These are phyloP conservation scores for Oryza brachyantha DNA, from an alignment of 176 grass and related monocot species.

Conservation along the genomic window DNA sequence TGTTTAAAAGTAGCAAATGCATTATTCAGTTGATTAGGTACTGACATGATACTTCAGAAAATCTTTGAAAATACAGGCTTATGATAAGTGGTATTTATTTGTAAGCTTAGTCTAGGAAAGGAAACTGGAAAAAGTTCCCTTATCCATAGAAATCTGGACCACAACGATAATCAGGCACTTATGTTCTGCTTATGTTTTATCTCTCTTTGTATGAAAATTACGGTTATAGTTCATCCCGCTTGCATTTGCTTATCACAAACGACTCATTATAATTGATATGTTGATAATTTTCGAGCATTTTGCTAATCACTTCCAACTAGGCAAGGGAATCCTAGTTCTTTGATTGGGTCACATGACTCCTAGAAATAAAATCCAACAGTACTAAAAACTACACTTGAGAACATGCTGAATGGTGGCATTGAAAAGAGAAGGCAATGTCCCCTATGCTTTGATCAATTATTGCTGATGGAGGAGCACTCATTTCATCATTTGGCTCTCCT, in stretches of 20 bases:
- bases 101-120: not conserved
- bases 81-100: constrained; percentile 14
- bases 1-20: not conserved
- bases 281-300: not conserved
- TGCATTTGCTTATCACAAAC: constrained; percentile 15
- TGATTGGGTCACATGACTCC: not conserved
- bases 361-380: not conserved
- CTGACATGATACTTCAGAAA: constrained; percentile 7
- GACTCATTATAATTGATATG: constrained; percentile 11
- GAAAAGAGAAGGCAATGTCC: not conserved
- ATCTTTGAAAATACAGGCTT: constrained; percentile 10
- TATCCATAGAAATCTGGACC: not conserved
- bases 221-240: not conserved
- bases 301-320: not conserved
- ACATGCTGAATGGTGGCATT: not conserved
- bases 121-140: not conserved
- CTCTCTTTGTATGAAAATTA: constrained; percentile 4
- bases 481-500: not conserved
- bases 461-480: not conserved
- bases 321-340: not conserved
- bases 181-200: not conserved
- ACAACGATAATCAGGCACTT: not conserved
- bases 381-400: not conserved
- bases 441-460: not conserved
- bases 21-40: constrained; percentile 4